Conservation (phyloP, 495 filamentous ascomycete species). For the Penicillium dipodomyicola region DNA sequence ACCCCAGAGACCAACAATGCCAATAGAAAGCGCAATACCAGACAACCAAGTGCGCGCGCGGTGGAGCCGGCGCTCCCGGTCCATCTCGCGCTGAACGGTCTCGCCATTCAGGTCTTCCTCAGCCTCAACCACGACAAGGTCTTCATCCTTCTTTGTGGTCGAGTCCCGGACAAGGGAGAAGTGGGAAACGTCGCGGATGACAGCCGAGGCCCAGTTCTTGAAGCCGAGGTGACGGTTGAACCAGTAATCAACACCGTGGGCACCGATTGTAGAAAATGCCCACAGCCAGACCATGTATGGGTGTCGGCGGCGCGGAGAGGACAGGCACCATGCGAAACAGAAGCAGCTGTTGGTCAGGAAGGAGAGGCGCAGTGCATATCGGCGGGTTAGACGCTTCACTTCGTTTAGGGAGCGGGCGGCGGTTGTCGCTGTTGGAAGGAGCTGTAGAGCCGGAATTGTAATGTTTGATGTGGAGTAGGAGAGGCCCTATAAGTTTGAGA, state of each 20-base stretch:
- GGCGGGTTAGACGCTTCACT: conserved; percentile 57
- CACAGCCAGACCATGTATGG: conserved; percentile 83
- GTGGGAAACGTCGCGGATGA: conserved; percentile 29
- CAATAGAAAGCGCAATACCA: conserved; percentile 68
- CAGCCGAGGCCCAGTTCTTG: conserved; percentile 28
- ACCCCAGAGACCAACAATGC: conserved; percentile 84
- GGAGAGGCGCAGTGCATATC: conserved; percentile 59
- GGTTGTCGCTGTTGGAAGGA: conserved; percentile 66
- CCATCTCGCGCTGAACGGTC: conserved; percentile 68
- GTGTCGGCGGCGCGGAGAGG: conserved; percentile 66
- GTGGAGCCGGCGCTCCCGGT: conserved; percentile 61
- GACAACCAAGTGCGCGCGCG: conserved; percentile 57
- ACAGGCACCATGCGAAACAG: conserved; percentile 68
- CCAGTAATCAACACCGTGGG: conserved; percentile 57
- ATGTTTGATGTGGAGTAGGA: conserved; percentile 74
- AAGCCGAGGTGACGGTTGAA: conserved; percentile 40
- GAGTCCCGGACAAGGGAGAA: conserved; percentile 17
- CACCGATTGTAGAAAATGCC: conserved; percentile 52
- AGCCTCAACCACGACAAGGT: conserved; percentile 55
- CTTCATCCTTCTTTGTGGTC: conserved; percentile 64
- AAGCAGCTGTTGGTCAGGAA: conserved; percentile 61
- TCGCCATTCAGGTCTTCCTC: conserved; percentile 74
- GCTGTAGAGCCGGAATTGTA: conserved; percentile 71
- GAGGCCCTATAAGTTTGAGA: conserved; percentile 57
- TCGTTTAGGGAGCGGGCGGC: conserved; percentile 64